Evolutionary conservation across 805 yeast genomes (phyloP).

Genomic region (Saturnispora serradocipensis): DNA sequence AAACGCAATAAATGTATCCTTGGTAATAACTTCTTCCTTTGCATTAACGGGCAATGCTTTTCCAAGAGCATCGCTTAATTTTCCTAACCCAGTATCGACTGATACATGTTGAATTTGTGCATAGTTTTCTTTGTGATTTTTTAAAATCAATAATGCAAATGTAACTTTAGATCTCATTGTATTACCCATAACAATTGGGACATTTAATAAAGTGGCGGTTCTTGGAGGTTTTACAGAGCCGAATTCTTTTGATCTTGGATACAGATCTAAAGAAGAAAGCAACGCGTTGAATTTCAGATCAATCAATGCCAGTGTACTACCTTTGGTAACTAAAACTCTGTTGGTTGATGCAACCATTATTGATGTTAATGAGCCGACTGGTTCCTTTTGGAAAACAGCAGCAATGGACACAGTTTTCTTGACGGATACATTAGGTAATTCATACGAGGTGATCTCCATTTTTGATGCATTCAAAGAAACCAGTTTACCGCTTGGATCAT

Average conservation of each 20-base stretch:
- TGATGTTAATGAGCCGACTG: conserved; percentile 24
- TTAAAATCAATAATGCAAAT: conserved; percentile 33
- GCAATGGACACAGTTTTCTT: conserved; percentile 21
- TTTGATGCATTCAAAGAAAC: conserved; percentile 15
- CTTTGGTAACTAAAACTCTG: conserved; percentile 36
- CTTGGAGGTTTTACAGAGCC: conserved; percentile 19
- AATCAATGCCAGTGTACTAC: conserved; percentile 33
- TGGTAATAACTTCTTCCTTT: conserved; percentile 4
- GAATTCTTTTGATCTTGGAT: conserved; percentile 22
- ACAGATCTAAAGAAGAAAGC: conserved; percentile 23
- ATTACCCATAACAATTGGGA: conserved; percentile 33
- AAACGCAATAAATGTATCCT: conserved; percentile 12
- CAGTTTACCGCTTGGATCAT: conserved; percentile 26
- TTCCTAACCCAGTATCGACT: conserved; percentile 58
- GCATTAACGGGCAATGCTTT: conserved; percentile 34
- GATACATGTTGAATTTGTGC: conserved; percentile 36
- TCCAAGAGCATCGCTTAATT: conserved; percentile 61
- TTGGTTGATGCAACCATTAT: conserved; percentile 35
- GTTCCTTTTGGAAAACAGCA: conserved; percentile 21
- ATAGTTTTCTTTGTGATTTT: conserved; percentile 34
- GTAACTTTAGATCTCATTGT: conserved; percentile 33
- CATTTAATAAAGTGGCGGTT: conserved; percentile 24
- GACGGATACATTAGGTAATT: conserved; percentile 27
- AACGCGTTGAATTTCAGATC: conserved; percentile 38
- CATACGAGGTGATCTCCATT: conserved; percentile 17